Evolutionary conservation across 306 rosid species (phyloP), one percentile per base, ranked within the genome.

Genomic region (Amphicarpaea edgeworthii): DNA sequence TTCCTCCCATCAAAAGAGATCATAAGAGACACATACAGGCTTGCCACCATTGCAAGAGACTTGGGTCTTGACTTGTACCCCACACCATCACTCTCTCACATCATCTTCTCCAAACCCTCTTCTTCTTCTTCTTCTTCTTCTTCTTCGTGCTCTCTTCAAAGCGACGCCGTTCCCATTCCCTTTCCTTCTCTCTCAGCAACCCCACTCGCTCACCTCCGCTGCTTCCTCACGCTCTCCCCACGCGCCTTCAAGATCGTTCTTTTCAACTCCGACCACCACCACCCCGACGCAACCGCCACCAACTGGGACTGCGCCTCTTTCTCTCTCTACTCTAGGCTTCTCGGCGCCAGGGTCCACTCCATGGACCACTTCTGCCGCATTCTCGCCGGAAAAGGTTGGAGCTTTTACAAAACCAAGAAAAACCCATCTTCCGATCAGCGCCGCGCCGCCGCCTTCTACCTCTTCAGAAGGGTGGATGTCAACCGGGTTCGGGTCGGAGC

Each of bases 21-120:
- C 6, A 75, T 90, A 37, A 68, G 70, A 16, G 83, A 84, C 73
- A 86, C 91, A 0, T 87, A 85, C 60, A 78, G 86, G 17, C 87
- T 90, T 2, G 94, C 91, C 24, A 82, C 90, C 65, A 77, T 90
- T 73, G 90, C 91, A 50, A 82, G 94, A 49, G 83, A 85, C 49
- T 84, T 87, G 34, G 91, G 91, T 28, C 73, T 90, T 67, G 87
- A 90, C 28, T 80, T 90, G 21, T 77, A 85, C 71, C 94, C 94
- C 0, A 83, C 94, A 30, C 88, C 91, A 3, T 87, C 94, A 8
- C 91, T 87, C 16, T 87, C 95, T 3, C 95, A 90, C 85, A 84
- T 90, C 72, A 81, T 90, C 73, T 86, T 90, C 79, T 73, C 88
- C 3, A 79, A 88, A 0, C 82, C 64, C 23, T 79, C 89, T 1